phyloP scores from a whole-genome alignment of 495 filamentous ascomycete species.

The Elasticomyces elasticus region DNA sequence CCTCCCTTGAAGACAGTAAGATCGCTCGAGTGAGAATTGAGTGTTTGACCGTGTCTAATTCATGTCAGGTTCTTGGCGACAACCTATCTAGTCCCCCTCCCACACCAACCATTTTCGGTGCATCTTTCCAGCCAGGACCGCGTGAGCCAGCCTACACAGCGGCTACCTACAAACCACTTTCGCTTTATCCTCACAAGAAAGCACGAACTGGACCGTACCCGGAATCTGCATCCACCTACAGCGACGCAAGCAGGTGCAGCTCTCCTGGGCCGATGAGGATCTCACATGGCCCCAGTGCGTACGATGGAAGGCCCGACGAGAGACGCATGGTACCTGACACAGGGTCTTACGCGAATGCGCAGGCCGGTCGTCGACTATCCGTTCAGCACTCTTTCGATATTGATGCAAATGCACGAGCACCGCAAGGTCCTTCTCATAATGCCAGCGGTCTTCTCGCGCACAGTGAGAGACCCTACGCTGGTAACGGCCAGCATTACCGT shows the following conservation, averaged over 20 bases:
- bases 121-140: slow-evolving; percentile 5
- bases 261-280: background rate
- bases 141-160: slow-evolving; percentile 12
- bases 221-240: background rate
- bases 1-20: slow-evolving; percentile 19
- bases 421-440: background rate
- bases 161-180: slow-evolving; percentile 13
- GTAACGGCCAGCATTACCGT: background rate
- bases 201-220: background rate
- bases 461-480: background rate
- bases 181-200: slow-evolving; percentile 20
- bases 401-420: background rate
- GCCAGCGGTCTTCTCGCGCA: background rate
- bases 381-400: background rate
- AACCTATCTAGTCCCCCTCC: slow-evolving; percentile 15
- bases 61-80: slow-evolving; percentile 7
- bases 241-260: background rate
- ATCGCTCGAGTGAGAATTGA: background rate
- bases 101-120: slow-evolving; percentile 3
- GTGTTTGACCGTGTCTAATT: background rate
- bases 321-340: background rate
- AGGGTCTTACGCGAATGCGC: background rate
- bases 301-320: background rate
- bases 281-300: background rate
- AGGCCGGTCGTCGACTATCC: background rate